Evolutionary conservation across 2,329 filamentous ascomycete species (phyloP), one percentile per base, ranked within the genome.

Genomic region (Dactylellina cionopaga): DNA sequence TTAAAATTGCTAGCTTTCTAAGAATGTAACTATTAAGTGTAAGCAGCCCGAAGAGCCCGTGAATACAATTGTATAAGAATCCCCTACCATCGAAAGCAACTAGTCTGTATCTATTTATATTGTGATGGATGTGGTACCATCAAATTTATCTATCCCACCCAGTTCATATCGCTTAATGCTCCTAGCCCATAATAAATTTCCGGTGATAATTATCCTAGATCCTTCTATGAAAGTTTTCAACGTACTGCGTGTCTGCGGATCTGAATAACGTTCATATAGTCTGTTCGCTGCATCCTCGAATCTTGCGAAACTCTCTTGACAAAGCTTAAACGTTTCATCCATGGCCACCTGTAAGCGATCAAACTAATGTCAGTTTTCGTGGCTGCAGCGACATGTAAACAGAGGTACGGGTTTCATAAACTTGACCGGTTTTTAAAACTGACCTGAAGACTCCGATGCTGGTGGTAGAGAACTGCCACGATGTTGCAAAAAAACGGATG

Each of bases 401-500:
- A n/a, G n/a, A n/a, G n/a, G n/a, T n/a, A n/a, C n/a, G n/a, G n/a
- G n/a, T n/a, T n/a, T n/a, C n/a, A n/a, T n/a, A n/a, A n/a, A n/a
- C n/a, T n/a, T n/a, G n/a, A n/a, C n/a, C n/a, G n/a, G n/a, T n/a
- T n/a, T n/a, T n/a, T n/a, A n/a, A n/a, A n/a, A n/a, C n/a, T n/a
- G 13, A 39, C 17, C n/a, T 74, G 74, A 1, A 75, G 52, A 29
- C 70, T 43, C 19, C 56, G 49, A 52, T 70, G 39, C 55, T 11
- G n/a, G 39, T 74, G 63, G 35, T 75, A 75, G 1, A 75, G 63
- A n/a, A 75, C 63, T 1, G 74, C 74, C 5, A 75, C 44, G 3
- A 44, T 64, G n/a, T 74, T 75, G 33, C 65, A 74, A 47, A 56
- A 74, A 25, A 75, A 75, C 1, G 74, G 70, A 39, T 51, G 68